A percentile compares a stretch with the other conserved stretches of the same genome.
phyloP scores from a whole-genome alignment of 1,284 basidiomycete species.

The Leccinum ponderosum region DNA sequence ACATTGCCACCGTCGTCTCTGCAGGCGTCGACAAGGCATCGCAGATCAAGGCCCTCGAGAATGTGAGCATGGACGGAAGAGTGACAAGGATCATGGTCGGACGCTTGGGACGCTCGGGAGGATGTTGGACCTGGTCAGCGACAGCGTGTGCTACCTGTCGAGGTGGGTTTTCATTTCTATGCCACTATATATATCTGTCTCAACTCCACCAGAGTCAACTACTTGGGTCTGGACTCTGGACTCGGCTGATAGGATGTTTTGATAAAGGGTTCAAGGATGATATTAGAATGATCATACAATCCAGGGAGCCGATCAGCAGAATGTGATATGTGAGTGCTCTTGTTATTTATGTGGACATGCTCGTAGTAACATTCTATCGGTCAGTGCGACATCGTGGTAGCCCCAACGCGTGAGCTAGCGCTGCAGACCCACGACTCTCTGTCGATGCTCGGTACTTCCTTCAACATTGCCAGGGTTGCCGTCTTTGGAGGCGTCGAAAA shows the following conservation, averaged over 20 bases:
- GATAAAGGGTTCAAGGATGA: too few species aligned
- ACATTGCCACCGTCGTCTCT: too few species aligned
- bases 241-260: too few species aligned
- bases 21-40: slow-evolving; percentile 87
- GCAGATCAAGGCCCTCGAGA: slow-evolving; percentile 67
- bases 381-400: slow-evolving; percentile 95
- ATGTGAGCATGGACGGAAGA: slow-evolving; percentile 49
- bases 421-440: slow-evolving; percentile 93
- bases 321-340: slow-evolving; percentile 80
- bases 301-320: slow-evolving; percentile 60
- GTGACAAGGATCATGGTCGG: slow-evolving; percentile 55
- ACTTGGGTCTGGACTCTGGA: too few species aligned
- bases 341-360: background rate
- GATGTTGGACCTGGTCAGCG: slow-evolving; percentile 86
- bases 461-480: slow-evolving; percentile 61
- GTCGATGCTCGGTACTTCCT: slow-evolving; percentile 71
- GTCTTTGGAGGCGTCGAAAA: slow-evolving; percentile 94
- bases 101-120: slow-evolving; percentile 84
- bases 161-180: slow-evolving; percentile 43
- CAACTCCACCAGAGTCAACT: too few species aligned
- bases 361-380: slow-evolving; percentile 40
- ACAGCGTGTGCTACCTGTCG: slow-evolving; percentile 82
- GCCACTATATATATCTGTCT: too few species aligned
- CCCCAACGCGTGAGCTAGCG: slow-evolving; percentile 93
- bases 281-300: too few species aligned